Evolutionary conservation across 805 yeast species (phyloP), one percentile per base, ranked within the genome.

Genomic region (Pichia rugopelliculosa): DNA sequence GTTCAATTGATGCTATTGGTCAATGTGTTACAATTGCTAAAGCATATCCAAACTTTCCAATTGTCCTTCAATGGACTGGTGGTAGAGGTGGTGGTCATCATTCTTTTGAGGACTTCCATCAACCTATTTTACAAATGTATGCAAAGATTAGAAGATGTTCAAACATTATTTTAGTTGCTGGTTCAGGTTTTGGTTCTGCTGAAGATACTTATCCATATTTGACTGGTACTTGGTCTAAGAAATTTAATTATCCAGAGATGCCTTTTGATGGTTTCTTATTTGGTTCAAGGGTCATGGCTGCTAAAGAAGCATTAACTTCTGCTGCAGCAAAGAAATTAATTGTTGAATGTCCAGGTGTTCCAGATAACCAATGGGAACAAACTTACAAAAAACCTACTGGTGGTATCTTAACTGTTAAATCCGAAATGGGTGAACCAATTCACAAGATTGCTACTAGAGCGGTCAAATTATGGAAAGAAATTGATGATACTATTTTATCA

Each of bases 1-100:
- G 99, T 64, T 88, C 98, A 23, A 77, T 89, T 48, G 99, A 93
- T 58, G 84, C 97, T 39, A 88, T 93, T 61, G 75, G 81, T 55
- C 91, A 86, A 67, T 87, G 82, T 57, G 82, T 93, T 59, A 71
- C 84, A 52, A 93, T 93, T 64, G 99, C 99, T 47, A 87, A 86
- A 64, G 90, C 95, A 43, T 95, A 90, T 71, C 99, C 99, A 56
- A 72, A 68, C 54, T 93, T 93, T 90, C 99, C 99, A 55, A 88
- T 93, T 62, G 91, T 93, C 47, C 73, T 93, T 59, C 99, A 93
- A 75, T 93, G 99, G 99, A 93, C 99, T 51, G 99, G 98, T 78
- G 99, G 99, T 70, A 90, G 99, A 79, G 99, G 97, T 74, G 99
- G 99, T 79, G 99, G 99, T 64, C 99, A 93, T 69, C 99, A 93